A percentile compares a stretch with the other conserved stretches of the same genome.
Evolutionary conservation across 176 grass and related monocot species (phyloP).

Genomic region (Oropetium thomaeum): DNA sequence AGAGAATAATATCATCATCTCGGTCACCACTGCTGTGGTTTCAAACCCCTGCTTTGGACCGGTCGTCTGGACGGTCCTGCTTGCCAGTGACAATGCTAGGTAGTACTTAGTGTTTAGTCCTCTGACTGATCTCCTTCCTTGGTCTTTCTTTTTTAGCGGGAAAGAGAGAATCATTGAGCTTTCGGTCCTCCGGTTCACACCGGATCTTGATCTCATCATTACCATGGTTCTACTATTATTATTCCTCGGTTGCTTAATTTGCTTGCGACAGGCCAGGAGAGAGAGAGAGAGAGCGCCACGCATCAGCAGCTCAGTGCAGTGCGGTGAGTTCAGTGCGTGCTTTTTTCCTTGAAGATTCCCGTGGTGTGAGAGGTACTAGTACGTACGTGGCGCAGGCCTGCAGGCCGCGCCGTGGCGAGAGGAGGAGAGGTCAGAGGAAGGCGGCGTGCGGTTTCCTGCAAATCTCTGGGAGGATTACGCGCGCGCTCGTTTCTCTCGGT

Average conservation of each 20-base stretch:
- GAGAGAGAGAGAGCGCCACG: too few relatives aligned
- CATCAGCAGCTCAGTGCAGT: too few relatives aligned
- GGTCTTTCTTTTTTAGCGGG: conserved; percentile 6
- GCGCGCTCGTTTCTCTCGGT: not conserved
- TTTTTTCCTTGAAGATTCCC: too few relatives aligned
- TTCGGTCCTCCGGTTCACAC: not conserved
- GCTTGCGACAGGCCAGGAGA: too few relatives aligned
- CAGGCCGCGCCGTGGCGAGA: too few relatives aligned
- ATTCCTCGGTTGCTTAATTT: not conserved
- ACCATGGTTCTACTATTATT: not conserved
- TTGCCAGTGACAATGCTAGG: not conserved
- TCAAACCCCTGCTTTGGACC: conserved; percentile 30
- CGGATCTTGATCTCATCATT: not conserved
- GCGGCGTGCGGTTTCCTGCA: not conserved
- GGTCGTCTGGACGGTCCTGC: conserved; percentile 4
- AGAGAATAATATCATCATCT: conserved; percentile 12
- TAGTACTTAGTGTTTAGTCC: not conserved
- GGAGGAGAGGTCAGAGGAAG: not conserved
- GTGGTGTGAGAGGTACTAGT: too few relatives aligned
- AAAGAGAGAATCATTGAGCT: not conserved
- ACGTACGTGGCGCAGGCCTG: not conserved
- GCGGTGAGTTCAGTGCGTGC: too few relatives aligned
- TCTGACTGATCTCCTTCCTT: not conserved
- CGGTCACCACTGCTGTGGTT: not conserved
- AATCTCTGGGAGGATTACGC: not conserved